Conservation (phyloP, 2,329 filamentous ascomycete species). For the Colletotrichum acutatum region DNA sequence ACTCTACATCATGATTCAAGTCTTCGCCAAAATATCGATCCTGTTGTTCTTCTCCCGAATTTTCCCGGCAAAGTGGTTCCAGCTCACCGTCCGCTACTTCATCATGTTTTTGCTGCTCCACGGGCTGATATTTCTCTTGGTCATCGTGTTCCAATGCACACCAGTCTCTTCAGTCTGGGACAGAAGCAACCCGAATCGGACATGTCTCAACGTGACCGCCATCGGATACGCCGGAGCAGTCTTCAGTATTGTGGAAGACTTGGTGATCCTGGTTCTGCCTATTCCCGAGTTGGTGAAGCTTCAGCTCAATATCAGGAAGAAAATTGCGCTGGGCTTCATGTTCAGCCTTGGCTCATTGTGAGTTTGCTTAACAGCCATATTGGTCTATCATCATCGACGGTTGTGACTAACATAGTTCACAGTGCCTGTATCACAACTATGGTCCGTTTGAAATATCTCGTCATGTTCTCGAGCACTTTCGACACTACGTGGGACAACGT, state of each 20-base stretch:
- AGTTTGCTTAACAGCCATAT: conserved; percentile 42
- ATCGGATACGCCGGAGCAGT: conserved; percentile 74
- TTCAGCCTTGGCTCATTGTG: conserved; percentile 76
- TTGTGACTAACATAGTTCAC: neutral
- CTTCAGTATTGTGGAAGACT: conserved; percentile 75
- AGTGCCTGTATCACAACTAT: conserved; percentile 38
- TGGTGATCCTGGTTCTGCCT: conserved; percentile 73
- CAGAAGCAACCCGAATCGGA: conserved; percentile 34
- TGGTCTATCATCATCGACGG: neutral
- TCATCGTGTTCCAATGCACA: conserved; percentile 37
- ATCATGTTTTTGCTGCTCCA: conserved; percentile 35
- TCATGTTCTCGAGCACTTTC: conserved; percentile 30
- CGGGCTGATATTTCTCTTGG: conserved; percentile 37
- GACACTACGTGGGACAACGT: conserved; percentile 44
- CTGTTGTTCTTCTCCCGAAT: conserved; percentile 40
- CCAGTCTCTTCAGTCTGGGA: conserved; percentile 37
- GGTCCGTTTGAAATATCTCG: conserved; percentile 36
- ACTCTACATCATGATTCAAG: conserved; percentile 40
- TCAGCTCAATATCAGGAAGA: conserved; percentile 72
- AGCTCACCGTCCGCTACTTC: conserved; percentile 31
- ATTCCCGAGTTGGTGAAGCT: conserved; percentile 72
- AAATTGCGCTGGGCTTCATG: conserved; percentile 72
- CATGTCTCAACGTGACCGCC: conserved; percentile 71
- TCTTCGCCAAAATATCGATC: conserved; percentile 41
- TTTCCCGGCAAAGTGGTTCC: conserved; percentile 36